phyloP scores from a whole-genome alignment of 495 filamentous ascomycete species.

The Trichoderma gamsii region DNA sequence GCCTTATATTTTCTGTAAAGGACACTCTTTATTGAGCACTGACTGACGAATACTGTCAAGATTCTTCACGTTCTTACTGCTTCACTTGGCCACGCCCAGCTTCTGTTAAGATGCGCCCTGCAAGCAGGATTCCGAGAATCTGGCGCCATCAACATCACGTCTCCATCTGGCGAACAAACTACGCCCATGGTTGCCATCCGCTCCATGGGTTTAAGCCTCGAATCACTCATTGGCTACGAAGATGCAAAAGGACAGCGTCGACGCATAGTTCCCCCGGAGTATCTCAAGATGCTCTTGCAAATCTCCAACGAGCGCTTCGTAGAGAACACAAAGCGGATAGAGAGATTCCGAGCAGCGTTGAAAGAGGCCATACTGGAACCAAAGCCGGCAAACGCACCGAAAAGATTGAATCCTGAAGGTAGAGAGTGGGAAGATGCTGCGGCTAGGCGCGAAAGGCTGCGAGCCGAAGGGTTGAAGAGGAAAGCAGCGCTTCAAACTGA shows the following conservation, averaged over 20 bases:
- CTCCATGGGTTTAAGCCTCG: conserved; percentile 70
- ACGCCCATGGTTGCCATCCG: conserved; percentile 76
- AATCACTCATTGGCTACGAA: conserved; percentile 65
- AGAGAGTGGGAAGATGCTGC: conserved; percentile 53
- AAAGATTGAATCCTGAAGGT: conserved; percentile 23
- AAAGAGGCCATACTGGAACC: conserved; percentile 27
- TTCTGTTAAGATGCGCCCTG: conserved; percentile 64
- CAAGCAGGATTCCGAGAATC: conserved; percentile 85
- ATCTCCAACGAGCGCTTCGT: conserved; percentile 72
- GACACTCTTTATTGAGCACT: conserved; percentile 17
- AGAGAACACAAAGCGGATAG: conserved; percentile 65
- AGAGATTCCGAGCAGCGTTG: conserved; percentile 48
- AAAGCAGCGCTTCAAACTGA: conserved; percentile 31
- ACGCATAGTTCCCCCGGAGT: conserved; percentile 46
- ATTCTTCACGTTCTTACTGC: conserved; percentile 82
- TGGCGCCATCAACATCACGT: conserved; percentile 52
- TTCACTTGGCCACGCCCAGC: conserved; percentile 63
- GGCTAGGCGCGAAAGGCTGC: conserved; percentile 52
- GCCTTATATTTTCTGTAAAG: conserved; percentile 19
- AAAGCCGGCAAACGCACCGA: neutral
- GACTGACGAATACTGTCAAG: conserved; percentile 33
- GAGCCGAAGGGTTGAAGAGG: conserved; percentile 52
- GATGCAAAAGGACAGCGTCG: conserved; percentile 29
- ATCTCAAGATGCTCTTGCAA: conserved; percentile 56
- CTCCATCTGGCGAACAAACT: conserved; percentile 38